Evolutionary conservation across 805 yeast genomes (phyloP).

Genomic region (Danielia reshetovae): DNA sequence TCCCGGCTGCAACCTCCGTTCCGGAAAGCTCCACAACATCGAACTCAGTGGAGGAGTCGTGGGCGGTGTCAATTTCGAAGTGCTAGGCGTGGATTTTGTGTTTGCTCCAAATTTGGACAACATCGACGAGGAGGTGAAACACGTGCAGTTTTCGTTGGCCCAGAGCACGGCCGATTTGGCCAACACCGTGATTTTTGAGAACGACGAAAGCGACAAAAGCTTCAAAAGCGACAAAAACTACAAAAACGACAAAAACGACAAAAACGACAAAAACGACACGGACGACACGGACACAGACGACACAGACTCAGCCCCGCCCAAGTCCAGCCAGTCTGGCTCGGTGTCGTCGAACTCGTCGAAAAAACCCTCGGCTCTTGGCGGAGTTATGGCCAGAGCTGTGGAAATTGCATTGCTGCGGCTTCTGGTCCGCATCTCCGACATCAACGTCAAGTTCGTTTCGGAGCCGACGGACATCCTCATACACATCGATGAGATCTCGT

Average conservation of each 20-base stretch:
- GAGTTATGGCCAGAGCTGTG: conserved; percentile 59
- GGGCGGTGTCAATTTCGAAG: conserved; percentile 66
- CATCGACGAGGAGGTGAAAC: conserved; percentile 23
- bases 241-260: conserved; percentile 9
- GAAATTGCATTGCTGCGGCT: conserved; percentile 65
- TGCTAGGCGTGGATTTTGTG: conserved; percentile 48
- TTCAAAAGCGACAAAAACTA: conserved; percentile 15
- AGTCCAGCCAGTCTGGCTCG: conserved; percentile 5
- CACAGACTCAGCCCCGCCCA: background rate
- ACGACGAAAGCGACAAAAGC: conserved; percentile 11
- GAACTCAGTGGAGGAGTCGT: conserved; percentile 59
- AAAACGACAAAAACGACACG: conserved; percentile 13
- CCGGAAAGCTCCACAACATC: conserved; percentile 55
- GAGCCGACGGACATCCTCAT: conserved; percentile 38
- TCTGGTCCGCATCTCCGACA: conserved; percentile 44
- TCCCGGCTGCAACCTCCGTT: conserved; percentile 60
- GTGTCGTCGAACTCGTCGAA: conserved; percentile 19
- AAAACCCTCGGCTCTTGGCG: conserved; percentile 41
- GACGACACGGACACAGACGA: conserved; percentile 8
- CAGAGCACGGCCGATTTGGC: conserved; percentile 77
- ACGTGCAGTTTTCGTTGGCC: conserved; percentile 50
- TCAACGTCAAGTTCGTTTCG: conserved; percentile 46
- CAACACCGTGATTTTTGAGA: conserved; percentile 44
- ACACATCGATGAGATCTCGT: conserved; percentile 25
- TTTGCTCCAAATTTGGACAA: conserved; percentile 33